Conservation (phyloP, 106 monocot genomes). For the Narthecium ossifragum region DNA sequence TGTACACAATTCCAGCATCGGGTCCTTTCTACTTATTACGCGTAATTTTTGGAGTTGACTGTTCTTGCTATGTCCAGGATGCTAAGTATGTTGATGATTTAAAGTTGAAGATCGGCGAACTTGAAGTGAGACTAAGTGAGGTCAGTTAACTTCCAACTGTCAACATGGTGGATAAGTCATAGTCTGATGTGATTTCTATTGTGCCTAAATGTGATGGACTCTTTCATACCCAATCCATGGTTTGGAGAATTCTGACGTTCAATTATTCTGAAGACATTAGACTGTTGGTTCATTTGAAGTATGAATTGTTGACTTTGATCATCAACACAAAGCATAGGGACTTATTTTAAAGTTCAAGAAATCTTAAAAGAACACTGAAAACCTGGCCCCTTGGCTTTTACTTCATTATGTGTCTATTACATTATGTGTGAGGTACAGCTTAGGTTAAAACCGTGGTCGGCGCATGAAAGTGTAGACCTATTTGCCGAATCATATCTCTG, state of each 20-base stretch:
- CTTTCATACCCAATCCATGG: background rate
- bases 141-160: slow-evolving; percentile 20
- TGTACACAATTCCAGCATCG: background rate
- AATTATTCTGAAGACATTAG: background rate
- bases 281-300: background rate
- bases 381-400: background rate
- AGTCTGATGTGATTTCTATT: background rate
- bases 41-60: background rate
- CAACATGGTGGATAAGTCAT: background rate
- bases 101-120: slow-evolving; percentile 35
- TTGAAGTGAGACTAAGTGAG: slow-evolving; percentile 57
- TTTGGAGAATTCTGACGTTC: too few species aligned
- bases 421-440: too few species aligned
- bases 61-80: slow-evolving; percentile 25
- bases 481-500: too few species aligned
- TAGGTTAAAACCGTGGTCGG: too few species aligned
- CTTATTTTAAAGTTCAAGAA: background rate
- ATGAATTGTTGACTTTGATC: too few species aligned
- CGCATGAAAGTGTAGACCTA: too few species aligned
- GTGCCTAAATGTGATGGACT: background rate
- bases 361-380: background rate
- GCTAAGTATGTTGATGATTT: slow-evolving; percentile 49
- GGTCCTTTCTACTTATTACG: background rate
- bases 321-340: too few species aligned
- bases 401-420: too few species aligned